These are phyloP conservation scores for Daldinia sp. DNA, from an alignment of 2,329 filamentous ascomycete species.

Conservation along the genomic window DNA sequence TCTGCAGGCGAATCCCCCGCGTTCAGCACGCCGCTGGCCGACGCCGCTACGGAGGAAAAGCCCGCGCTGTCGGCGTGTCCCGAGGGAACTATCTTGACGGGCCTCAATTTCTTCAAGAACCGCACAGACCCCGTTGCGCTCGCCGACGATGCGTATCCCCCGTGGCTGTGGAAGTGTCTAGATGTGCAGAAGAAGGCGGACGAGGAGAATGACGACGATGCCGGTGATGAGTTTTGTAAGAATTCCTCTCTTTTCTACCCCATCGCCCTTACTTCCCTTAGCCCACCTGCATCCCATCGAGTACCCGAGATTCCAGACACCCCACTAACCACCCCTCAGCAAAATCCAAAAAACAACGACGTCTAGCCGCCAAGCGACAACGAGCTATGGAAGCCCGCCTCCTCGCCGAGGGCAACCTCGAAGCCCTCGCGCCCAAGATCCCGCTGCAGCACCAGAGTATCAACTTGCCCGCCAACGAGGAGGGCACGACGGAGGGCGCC, in stretches of 20 bases:
- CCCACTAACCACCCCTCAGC: constrained; percentile 55
- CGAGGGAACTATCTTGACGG: constrained; percentile 74
- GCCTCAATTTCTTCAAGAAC: constrained; percentile 81
- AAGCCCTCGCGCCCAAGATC: constrained; percentile 71
- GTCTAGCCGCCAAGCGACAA: constrained; percentile 72
- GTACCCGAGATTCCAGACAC: neutral
- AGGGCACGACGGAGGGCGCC: constrained; percentile 54
- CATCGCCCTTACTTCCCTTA: neutral
- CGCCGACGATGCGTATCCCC: constrained; percentile 78
- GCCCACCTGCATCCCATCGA: neutral
- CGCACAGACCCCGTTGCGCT: constrained; percentile 76
- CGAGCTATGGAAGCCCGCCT: constrained; percentile 65
- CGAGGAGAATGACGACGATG: constrained; percentile 60
- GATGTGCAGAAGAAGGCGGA: constrained; percentile 65
- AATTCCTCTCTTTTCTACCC: constrained; percentile 35
- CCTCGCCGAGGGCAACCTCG: constrained; percentile 71
- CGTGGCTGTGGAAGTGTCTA: constrained; percentile 80
- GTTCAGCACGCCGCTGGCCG: constrained; percentile 43
- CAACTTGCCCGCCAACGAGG: constrained; percentile 68
- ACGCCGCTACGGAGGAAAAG: constrained; percentile 33
- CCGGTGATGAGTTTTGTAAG: constrained; percentile 83
- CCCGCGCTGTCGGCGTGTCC: constrained; percentile 60
- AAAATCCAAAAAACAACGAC: constrained; percentile 85
- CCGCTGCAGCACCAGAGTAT: constrained; percentile 80
- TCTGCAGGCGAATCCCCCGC: constrained; percentile 39